Evolutionary conservation across 2,329 filamentous ascomycete species (phyloP).

Genomic region (Diaporthe velutina): DNA sequence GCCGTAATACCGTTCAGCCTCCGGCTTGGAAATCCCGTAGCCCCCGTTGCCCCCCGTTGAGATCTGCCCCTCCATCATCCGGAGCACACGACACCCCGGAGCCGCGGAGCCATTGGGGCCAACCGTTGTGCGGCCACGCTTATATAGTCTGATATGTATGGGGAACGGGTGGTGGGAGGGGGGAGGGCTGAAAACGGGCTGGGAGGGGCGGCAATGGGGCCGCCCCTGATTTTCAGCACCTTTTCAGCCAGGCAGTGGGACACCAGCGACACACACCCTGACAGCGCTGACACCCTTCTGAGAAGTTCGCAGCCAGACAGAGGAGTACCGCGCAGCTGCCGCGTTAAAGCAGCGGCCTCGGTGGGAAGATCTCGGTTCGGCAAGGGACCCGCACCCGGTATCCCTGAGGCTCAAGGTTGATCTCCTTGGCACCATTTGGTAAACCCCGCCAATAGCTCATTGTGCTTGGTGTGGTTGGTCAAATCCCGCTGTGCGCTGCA

Average conservation of each 20-base stretch:
- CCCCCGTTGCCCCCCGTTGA: neutral
- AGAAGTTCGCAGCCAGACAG: neutral
- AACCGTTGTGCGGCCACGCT: constrained; percentile 8
- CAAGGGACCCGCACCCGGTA: constrained; percentile 12
- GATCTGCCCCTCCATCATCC: constrained; percentile 17
- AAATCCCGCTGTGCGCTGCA: neutral
- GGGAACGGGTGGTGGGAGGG: neutral
- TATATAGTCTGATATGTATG: neutral
- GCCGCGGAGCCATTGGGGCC: neutral
- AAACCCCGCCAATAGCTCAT: neutral
- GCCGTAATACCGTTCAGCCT: neutral
- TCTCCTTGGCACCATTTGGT: neutral
- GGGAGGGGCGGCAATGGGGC: neutral
- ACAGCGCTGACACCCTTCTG: too few species aligned
- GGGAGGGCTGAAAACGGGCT: neutral
- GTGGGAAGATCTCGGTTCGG: constrained; percentile 25
- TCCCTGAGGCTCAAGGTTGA: constrained; percentile 29
- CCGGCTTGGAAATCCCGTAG: constrained; percentile 9
- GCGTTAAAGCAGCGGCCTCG: constrained; percentile 10
- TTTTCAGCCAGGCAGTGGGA: neutral
- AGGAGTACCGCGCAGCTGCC: neutral
- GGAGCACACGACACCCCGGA: constrained; percentile 1
- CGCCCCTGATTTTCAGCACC: constrained; percentile 6
- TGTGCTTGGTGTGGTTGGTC: constrained; percentile 6
- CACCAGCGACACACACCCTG: neutral